Conservation (phyloP, 75 land plant genomes). For the Sequoia sempervirens region DNA sequence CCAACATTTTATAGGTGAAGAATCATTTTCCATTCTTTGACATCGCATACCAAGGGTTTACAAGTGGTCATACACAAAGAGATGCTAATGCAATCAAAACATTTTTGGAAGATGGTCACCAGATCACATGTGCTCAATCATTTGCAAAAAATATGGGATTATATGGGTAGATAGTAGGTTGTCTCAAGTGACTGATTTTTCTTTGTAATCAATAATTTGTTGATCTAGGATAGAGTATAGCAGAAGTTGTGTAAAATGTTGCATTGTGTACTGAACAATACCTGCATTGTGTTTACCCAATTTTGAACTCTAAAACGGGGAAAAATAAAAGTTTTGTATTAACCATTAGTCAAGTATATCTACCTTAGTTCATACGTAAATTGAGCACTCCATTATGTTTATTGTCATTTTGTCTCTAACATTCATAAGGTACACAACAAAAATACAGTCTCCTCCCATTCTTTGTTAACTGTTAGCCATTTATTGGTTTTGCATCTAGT, state of each 20-base stretch:
- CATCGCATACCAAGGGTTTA: constrained; percentile 99
- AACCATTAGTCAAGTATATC: background rate
- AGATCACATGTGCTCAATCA: constrained; percentile 82
- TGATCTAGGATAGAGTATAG: background rate
- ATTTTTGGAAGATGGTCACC: constrained; percentile 84
- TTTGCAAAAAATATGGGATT: constrained; percentile 98
- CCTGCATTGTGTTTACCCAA: background rate
- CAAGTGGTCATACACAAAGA: constrained; percentile 80
- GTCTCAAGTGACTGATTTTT: constrained; percentile 52
- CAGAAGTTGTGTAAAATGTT: background rate
- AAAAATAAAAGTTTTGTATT: background rate
- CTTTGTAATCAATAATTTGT: background rate
- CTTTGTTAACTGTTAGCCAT: no score
- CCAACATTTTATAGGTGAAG: constrained; percentile 43
- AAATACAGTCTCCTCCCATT: no score
- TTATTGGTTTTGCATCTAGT: no score
- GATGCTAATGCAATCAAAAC: constrained; percentile 84
- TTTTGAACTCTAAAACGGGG: background rate
- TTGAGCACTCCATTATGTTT: no score
- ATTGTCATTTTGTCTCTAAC: no score
- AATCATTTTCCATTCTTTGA: constrained; percentile 89
- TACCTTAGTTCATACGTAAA: no score
- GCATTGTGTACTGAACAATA: background rate
- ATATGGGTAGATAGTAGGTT: constrained; percentile 91
- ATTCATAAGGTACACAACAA: no score